A percentile compares a stretch with the other conserved stretches of the same genome.
phyloP scores from a whole-genome alignment of 2,329 filamentous ascomycete genomes.

The Xylariomycetidae sp. region DNA sequence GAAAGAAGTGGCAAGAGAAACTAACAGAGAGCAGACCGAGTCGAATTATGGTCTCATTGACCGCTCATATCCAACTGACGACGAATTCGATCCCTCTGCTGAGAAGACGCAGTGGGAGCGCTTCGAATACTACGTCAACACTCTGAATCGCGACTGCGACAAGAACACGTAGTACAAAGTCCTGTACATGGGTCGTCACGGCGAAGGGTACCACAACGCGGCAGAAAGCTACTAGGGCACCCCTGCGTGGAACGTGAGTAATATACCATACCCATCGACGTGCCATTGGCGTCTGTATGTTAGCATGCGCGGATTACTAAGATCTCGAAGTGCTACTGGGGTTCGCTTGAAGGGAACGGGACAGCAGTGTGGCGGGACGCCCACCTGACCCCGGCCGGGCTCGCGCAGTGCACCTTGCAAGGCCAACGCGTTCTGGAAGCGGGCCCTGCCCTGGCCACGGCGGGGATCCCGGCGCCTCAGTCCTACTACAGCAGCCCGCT shows the following conservation, averaged over 20 bases:
- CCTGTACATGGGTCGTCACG: conserved; percentile 65
- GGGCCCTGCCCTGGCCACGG: conserved; percentile 43
- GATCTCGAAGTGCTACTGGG: conserved; percentile 57
- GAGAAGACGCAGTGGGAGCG: conserved; percentile 59
- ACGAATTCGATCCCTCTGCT: conserved; percentile 30
- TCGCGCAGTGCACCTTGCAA: conserved; percentile 52
- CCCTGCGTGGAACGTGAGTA: conserved; percentile 62
- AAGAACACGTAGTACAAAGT: conserved; percentile 57
- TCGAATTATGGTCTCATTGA: conserved; percentile 64
- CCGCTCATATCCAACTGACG: conserved; percentile 55
- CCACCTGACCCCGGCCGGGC: conserved; percentile 53
- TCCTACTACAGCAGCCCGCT: conserved; percentile 63
- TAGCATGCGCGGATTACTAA: too few species aligned
- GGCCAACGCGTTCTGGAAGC: conserved; percentile 56
- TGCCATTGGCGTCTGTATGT: too few species aligned
- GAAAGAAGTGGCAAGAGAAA: too few species aligned
- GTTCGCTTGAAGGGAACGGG: conserved; percentile 57
- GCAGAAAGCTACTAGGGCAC: conserved; percentile 65
- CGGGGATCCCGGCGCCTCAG: conserved; percentile 57
- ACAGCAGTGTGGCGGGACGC: conserved; percentile 61
- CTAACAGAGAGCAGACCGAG: conserved; percentile 38
- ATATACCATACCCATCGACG: too few species aligned
- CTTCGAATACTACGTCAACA: conserved; percentile 53
- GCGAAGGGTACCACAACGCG: conserved; percentile 60
- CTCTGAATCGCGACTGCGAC: conserved; percentile 44